A percentile compares a stretch with the other conserved stretches of the same genome.
Evolutionary conservation across 371 early-diverging fungal species (phyloP).

Genomic region (Circinella minor): DNA sequence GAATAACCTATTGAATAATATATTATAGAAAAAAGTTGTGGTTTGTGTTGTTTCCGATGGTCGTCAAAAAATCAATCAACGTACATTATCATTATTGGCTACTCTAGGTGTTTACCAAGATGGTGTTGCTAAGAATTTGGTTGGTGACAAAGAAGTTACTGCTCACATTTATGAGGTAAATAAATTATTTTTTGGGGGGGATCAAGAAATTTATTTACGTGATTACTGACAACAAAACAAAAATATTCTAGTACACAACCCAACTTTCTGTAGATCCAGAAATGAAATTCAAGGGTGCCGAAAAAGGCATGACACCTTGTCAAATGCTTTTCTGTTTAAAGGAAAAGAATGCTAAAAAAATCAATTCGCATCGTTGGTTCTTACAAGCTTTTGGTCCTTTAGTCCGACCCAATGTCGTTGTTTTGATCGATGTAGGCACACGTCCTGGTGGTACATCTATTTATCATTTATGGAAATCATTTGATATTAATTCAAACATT

Average conservation of each 20-base stretch:
- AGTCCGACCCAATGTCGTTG: conserved; percentile 88
- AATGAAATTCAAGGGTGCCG: conserved; percentile 76
- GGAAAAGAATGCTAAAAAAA: conserved; percentile 90
- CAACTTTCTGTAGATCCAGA: conserved; percentile 81
- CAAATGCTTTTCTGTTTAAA: conserved; percentile 94
- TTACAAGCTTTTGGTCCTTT: conserved; percentile 93
- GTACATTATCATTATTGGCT: conserved; percentile 74
- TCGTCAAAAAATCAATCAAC: conserved; percentile 66
- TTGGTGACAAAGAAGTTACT: conserved; percentile 67
- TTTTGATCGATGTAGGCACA: conserved; percentile 94
- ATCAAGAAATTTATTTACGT: not conserved
- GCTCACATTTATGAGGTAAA: conserved; percentile 81
- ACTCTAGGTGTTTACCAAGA: conserved; percentile 84
- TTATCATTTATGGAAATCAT: conserved; percentile 93
- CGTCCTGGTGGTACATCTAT: conserved; percentile 86
- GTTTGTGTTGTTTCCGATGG: conserved; percentile 87
- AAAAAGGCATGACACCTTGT: conserved; percentile 82
- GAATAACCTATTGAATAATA: not conserved
- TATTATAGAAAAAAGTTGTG: conserved; percentile 70
- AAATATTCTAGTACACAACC: conserved; percentile 76
- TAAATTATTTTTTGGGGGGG: conserved; percentile 6
- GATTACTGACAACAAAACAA: not conserved
- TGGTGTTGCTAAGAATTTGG: conserved; percentile 74
- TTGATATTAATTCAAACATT: conserved; percentile 83
- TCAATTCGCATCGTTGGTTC: conserved; percentile 98